phyloP scores from a whole-genome alignment of 805 yeast genomes.

The Zygosaccharomyces bailii region DNA sequence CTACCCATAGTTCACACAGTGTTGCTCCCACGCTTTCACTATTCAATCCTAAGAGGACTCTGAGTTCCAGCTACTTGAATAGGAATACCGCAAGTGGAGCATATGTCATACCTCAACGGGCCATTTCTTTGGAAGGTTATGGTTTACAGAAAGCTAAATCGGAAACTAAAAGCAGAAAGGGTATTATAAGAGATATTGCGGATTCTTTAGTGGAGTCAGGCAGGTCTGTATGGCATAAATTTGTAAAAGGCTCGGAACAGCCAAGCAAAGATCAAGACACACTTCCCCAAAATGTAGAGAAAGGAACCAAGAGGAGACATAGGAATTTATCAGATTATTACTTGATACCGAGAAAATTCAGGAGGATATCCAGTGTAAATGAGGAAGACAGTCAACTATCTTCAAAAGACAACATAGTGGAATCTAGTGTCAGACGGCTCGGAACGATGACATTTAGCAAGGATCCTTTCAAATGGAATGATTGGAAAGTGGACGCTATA shows the following conservation, averaged over 20 bases:
- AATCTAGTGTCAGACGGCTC: no score
- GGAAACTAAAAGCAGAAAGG: slow-evolving; percentile 3
- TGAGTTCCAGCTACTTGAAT: slow-evolving; percentile 10
- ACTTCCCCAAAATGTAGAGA: neutral
- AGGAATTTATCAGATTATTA: slow-evolving; percentile 3
- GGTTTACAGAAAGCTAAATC: neutral
- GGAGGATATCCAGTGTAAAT: slow-evolving; percentile 2
- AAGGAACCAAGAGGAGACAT: neutral
- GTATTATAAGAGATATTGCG: slow-evolving; percentile 11
- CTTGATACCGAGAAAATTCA: slow-evolving; percentile 8
- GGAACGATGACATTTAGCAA: slow-evolving; percentile 22
- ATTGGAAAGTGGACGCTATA: slow-evolving; percentile 34
- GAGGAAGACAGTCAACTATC: neutral
- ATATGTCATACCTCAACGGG: slow-evolving; percentile 7
- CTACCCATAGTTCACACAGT: slow-evolving; percentile 22
- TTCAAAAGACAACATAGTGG: no score
- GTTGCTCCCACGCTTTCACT: slow-evolving; percentile 17
- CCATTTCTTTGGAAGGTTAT: slow-evolving; percentile 1
- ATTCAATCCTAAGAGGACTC: slow-evolving; percentile 23
- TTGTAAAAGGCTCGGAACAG: slow-evolving; percentile 1
- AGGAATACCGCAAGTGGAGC: slow-evolving; percentile 6
- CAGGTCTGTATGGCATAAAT: slow-evolving; percentile 14
- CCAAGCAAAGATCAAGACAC: neutral
- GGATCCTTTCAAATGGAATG: slow-evolving; percentile 34
- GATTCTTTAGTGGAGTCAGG: slow-evolving; percentile 15